Evolutionary conservation across 257 asterid species (phyloP).

Genomic region (Handroanthus guayacan): DNA sequence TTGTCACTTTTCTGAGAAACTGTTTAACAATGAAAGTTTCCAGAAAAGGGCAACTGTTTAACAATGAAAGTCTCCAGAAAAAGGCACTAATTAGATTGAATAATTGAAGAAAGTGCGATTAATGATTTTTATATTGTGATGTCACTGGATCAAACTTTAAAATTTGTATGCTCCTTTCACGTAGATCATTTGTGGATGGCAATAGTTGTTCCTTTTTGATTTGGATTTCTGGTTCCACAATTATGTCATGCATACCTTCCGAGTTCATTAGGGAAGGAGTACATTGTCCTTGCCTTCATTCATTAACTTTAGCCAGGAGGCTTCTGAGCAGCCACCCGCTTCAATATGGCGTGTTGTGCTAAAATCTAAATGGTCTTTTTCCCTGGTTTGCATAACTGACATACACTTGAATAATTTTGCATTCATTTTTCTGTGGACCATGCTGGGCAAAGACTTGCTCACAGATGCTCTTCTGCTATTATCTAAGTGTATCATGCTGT

Average conservation of each 20-base stretch:
- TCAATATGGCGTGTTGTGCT: not conserved
- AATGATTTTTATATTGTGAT: not conserved
- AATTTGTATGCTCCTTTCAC: not conserved
- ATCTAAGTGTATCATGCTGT: conserved; percentile 3
- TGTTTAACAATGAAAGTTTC: not conserved
- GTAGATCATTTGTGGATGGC: not conserved
- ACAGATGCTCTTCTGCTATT: not conserved
- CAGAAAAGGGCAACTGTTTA: not conserved
- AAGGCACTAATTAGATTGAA: not conserved
- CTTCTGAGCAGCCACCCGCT: not conserved
- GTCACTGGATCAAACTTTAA: not conserved
- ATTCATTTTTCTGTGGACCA: not conserved
- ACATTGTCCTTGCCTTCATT: not conserved
- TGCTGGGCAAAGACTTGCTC: not conserved
- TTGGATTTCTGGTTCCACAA: conserved; percentile 1
- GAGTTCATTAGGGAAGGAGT: not conserved
- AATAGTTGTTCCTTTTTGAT: not conserved
- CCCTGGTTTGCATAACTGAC: not conserved
- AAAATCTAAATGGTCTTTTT: not conserved
- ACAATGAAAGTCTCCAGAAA: too few species aligned
- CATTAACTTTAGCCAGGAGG: not conserved
- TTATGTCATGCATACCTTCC: not conserved
- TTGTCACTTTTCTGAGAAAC: conserved; percentile 14
- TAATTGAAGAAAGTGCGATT: not conserved
- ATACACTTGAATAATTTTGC: not conserved